Evolutionary conservation across 495 filamentous ascomycete genomes (phyloP), one percentile per base, ranked within the genome.

Genomic region (Xanthoparmelia taractica): DNA sequence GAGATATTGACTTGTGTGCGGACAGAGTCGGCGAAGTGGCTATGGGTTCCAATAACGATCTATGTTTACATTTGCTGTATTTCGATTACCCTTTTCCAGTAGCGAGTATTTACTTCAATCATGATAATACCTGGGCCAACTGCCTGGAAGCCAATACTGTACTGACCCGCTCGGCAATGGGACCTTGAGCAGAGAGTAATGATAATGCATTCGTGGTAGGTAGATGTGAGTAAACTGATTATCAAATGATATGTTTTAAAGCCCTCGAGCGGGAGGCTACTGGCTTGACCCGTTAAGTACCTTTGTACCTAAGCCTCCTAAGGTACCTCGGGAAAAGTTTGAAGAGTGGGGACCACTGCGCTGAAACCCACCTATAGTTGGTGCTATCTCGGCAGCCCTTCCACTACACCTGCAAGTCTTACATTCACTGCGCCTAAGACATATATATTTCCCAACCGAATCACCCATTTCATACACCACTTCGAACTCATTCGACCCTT

Each of bases 61-160:
- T 62, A 45, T 43, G 36, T 55, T 62, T 62, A 62, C 60, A 61
- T 37, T 43, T 62, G 60, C 45, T 62, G 54, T 56, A 40, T 43
- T n/a, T 62, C 48, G 60, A 62, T 38, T 56, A 62, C 60, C 48
- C 48, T 31, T 54, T 43, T 52, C 33, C 37, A 40, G 48, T 37
- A 56, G 60, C 60, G 27, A 55, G 50, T 62, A 50, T 55, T 50
- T 62, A 62, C 54, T 8, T 56, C 15, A 43, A 40, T 54, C n/a
- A 56, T 17, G 48, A 62, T 17, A 37, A 62, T 55, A 48, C 18
- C 40, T 56, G 48, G 60, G 54, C 18, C 37, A 62, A 3, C 50
- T n/a, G 29, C 27, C 8, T 29, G 17, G 47, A 56, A 25, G n/a
- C 31, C 13, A 13, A 31, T 31, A 54, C 13, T 56, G 40, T 48